Base-by-base conservation (phyloP, 2,329 filamentous ascomycete species). In the Beauveria asiatica region DNA sequence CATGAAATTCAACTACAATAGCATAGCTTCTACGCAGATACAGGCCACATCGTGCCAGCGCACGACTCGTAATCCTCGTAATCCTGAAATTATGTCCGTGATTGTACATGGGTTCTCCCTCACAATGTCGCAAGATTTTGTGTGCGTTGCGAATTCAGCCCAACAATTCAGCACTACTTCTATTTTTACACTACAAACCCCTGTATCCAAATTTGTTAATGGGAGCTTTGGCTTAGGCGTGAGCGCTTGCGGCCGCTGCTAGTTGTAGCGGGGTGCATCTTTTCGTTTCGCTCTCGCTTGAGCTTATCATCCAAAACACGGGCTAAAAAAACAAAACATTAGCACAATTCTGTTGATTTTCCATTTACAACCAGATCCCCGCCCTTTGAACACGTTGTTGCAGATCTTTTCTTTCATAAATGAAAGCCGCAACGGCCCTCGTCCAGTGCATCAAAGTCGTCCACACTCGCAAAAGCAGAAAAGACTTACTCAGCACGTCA, bases 401-500 rank as follows among this genome's bases (percentile, higher is more conserved):
- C 10, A 37, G 5, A 16, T 37, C 33, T 16, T 37, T 5, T 16
- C n/a, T 37, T 5, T 37, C 33, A 13, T 2, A 5, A 13, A 37
- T 16, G 13, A 37, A 37, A 37, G 33, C 33, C 33, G 33, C 33
- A 37, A 37, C 33, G 33, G 33, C 5, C 33, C 42, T 57, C n/a
- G 27, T 30, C 27, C 27, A 9, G 27, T 30, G 27, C 8, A 30
- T 30, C 27, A 1, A 7, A 30, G 27, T 30, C 27, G 52, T 16
- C 42, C n/a, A 48, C 16, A 41, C 25, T 9, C n/a, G 33, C 23
- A 21, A 30, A 7, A 8, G 53, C 6, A 23, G 3, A 44, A 54
- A 8, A 25, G 59, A 77, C 81, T 66, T 78, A 90, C 85, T 92
- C 62, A 97, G 83, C 60, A 97, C 89, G 73, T 97, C 92, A 77